phyloP scores from a whole-genome alignment of 441 rosid genomes.

The Mallotus japonicus region DNA sequence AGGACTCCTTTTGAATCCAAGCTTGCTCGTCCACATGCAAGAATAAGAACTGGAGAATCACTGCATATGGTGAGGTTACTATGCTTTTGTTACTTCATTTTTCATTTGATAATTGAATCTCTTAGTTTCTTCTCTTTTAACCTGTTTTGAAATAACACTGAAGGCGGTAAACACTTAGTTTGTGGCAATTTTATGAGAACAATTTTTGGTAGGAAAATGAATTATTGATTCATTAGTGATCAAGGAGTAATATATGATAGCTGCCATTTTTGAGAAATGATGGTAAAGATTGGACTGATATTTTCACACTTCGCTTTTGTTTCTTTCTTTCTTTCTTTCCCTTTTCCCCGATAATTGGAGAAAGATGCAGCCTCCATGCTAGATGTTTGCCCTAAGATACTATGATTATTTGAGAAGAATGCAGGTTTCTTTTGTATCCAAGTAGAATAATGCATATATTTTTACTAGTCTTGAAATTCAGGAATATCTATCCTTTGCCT shows the following conservation, averaged over 20 bases:
- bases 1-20: constrained; percentile 96
- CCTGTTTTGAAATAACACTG: background rate
- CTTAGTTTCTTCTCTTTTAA: background rate
- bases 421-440: too few relatives aligned
- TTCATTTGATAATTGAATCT: background rate
- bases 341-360: background rate
- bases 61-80: constrained; percentile 47
- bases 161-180: background rate
- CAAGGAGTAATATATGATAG: background rate
- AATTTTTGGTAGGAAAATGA: background rate
- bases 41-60: constrained; percentile 78
- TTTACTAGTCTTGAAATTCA: too few relatives aligned
- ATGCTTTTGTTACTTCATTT: background rate
- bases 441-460: too few relatives aligned
- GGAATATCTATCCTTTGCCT: too few relatives aligned
- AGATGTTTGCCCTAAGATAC: constrained; percentile 1
- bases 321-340: too few relatives aligned
- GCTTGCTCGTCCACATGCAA: constrained; percentile 88
- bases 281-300: background rate
- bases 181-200: background rate
- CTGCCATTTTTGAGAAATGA: background rate
- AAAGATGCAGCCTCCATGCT: background rate
- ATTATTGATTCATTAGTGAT: background rate
- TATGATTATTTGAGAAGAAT: too few relatives aligned
- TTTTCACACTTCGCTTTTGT: background rate